A percentile compares a stretch with the other conserved stretches of the same genome.
Conservation (phyloP, 306 rosid species). For the Delonix regia region DNA sequence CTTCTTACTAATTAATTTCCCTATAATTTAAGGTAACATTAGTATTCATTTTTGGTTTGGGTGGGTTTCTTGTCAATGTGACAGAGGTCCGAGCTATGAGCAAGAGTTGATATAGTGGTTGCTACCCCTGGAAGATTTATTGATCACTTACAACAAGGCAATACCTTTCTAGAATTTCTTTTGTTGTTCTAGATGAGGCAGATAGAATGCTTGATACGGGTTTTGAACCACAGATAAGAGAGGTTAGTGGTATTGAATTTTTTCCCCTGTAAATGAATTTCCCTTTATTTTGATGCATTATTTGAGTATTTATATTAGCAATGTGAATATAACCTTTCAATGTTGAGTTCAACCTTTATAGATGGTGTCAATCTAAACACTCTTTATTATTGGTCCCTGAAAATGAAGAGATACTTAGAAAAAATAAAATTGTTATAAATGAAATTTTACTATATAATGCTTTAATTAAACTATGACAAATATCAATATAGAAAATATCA, state of each 20-base stretch:
- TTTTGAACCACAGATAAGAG: slow-evolving; percentile 85
- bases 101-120: slow-evolving; percentile 78
- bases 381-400: background rate
- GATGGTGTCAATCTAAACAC: too few relatives aligned
- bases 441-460: too few relatives aligned
- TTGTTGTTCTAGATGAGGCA: slow-evolving; percentile 87
- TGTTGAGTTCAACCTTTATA: background rate
- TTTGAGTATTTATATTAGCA: background rate
- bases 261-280: background rate
- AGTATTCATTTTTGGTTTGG: slow-evolving; percentile 23
- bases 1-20: background rate
- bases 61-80: slow-evolving; percentile 35
- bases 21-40: background rate
- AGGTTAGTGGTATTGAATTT: slow-evolving; percentile 50
- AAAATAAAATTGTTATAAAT: too few relatives aligned
- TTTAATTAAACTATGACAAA: too few relatives aligned
- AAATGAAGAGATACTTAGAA: background rate
- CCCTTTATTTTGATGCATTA: background rate
- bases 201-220: slow-evolving; percentile 98
- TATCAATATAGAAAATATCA: too few relatives aligned
- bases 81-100: slow-evolving; percentile 83
- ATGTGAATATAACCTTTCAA: background rate
- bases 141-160: slow-evolving; percentile 89
- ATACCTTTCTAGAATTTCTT: slow-evolving; percentile 77
- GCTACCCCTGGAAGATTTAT: slow-evolving; percentile 95